Evolutionary conservation across 2,329 filamentous ascomycete genomes (phyloP), one percentile per base, ranked within the genome.

Genomic region (Onygenales sp.): DNA sequence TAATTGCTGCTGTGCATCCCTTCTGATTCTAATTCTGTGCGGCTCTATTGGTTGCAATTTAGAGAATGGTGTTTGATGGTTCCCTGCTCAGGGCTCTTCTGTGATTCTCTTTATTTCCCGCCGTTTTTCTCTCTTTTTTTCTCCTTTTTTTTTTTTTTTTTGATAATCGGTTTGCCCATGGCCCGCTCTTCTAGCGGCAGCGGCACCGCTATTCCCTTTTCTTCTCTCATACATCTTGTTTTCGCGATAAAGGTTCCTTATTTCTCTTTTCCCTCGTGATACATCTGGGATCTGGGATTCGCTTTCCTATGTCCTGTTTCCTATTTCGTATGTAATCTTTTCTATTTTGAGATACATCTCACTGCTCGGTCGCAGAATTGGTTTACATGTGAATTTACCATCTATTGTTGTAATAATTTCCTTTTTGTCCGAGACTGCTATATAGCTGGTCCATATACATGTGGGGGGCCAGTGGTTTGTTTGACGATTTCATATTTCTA

Each of bases 111-210:
- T 53, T 50, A 21, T 54, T 54, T 47, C 51, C 9, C 53, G 51
- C 43, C 13, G 3, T 52, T 38, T 54, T 51, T 56, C 53, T 51
- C 50, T 45, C 51, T 47, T 57, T 42, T 41, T 44, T 21, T 62
- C 52, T 58, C 52, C 42, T 59, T 58, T 55, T 46, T 47, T 53
- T 55, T 27, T 44, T 17, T n/a, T 52, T 50, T 43, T 44, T 35
- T 17, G 27, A 47, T 32, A 27, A 49, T 51, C 21, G 47, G 10
- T 9, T 36, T 36, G 27, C 11, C 43, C 14, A 17, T 31, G 14
- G 9, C 43, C 7, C 21, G 21, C 21, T 5, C 21, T 27, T 27
- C 21, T 27, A 5, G 21, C 21, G 21, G 21, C 21, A 27, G 21
- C 21, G 21, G 21, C 21, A 27, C 21, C 3, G 21, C 21, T 27